A percentile compares a stretch with the other conserved stretches of the same genome.
phyloP scores from a whole-genome alignment of 2,329 filamentous ascomycete species.

The Harringtonia aguacate region DNA sequence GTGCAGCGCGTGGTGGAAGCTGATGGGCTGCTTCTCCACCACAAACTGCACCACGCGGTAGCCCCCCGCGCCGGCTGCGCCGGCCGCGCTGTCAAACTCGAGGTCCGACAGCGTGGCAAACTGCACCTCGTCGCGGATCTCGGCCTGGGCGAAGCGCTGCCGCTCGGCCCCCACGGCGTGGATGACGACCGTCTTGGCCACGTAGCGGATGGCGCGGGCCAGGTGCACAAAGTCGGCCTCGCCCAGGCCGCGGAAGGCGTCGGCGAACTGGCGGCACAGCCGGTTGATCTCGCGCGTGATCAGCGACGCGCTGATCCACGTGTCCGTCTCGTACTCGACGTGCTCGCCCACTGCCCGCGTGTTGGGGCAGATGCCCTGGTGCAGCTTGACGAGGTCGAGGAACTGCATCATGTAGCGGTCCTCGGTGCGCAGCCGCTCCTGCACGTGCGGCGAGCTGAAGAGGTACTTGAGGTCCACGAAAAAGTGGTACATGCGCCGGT shows the following conservation, averaged over 20 bases:
- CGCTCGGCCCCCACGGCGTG: slow-evolving; percentile 87
- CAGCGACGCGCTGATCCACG: slow-evolving; percentile 92
- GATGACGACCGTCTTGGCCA: slow-evolving; percentile 74
- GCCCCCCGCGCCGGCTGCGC: slow-evolving; percentile 26
- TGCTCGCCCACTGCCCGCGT: slow-evolving; percentile 86
- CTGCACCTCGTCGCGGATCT: slow-evolving; percentile 75
- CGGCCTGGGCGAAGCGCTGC: slow-evolving; percentile 70
- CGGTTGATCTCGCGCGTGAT: slow-evolving; percentile 93
- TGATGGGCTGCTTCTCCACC: slow-evolving; percentile 83
- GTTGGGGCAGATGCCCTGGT: slow-evolving; percentile 95
- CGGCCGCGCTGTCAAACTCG: slow-evolving; percentile 59
- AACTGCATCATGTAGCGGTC: slow-evolving; percentile 88
- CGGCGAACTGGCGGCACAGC: slow-evolving; percentile 77
- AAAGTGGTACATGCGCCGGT: slow-evolving; percentile 94
- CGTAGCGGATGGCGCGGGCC: slow-evolving; percentile 59
- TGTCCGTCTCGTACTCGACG: slow-evolving; percentile 95
- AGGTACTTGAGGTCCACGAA: slow-evolving; percentile 91
- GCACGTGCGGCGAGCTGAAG: slow-evolving; percentile 78
- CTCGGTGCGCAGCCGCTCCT: slow-evolving; percentile 72
- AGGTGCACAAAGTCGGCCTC: slow-evolving; percentile 56
- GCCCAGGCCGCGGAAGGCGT: slow-evolving; percentile 65
- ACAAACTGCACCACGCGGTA: slow-evolving; percentile 75
- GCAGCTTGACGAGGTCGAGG: slow-evolving; percentile 86
- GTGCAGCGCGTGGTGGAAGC: slow-evolving; percentile 94
- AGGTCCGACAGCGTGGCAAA: slow-evolving; percentile 73